Evolutionary conservation across 352 stramenopile species (phyloP).

Genomic region (Pythium dissimile): DNA sequence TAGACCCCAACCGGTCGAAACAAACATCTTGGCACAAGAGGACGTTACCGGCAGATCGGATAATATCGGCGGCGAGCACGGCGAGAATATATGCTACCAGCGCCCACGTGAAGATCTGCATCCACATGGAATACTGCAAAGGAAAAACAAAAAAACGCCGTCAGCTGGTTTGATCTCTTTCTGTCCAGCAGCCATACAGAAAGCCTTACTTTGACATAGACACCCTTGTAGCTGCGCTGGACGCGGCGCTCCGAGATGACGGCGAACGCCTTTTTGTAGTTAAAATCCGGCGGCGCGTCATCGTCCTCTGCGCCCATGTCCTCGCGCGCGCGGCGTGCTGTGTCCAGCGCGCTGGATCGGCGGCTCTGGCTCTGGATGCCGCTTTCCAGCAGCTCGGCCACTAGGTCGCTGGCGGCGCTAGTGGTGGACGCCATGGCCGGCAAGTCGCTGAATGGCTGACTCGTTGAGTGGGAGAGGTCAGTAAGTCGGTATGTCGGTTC

Average conservation of each 20-base stretch:
- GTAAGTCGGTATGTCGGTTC: too few relatives aligned
- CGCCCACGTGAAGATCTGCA: constrained; percentile 47
- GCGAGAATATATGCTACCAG: constrained; percentile 54
- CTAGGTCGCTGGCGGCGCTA: background rate
- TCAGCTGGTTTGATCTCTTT: background rate
- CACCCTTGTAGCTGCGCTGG: constrained; percentile 48
- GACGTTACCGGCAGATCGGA: constrained; percentile 23
- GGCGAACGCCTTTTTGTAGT: constrained; percentile 32
- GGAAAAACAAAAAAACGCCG: background rate
- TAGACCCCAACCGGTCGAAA: too few relatives aligned
- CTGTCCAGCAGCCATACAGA: too few relatives aligned
- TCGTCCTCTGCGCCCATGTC: background rate
- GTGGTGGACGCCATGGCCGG: background rate
- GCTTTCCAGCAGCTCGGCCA: background rate
- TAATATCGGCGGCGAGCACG: constrained; percentile 32
- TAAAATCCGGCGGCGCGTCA: background rate
- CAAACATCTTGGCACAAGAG: too few relatives aligned
- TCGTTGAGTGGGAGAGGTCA: background rate
- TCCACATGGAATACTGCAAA: constrained; percentile 43
- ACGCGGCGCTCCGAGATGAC: constrained; percentile 55
- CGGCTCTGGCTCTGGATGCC: background rate
- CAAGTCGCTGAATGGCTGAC: background rate
- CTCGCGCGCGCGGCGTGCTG: too few relatives aligned
- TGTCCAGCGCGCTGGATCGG: background rate
- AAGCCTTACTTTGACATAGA: constrained; percentile 56